Conservation (phyloP, 2,329 filamentous ascomycete species). For the Diaporthe eres region DNA sequence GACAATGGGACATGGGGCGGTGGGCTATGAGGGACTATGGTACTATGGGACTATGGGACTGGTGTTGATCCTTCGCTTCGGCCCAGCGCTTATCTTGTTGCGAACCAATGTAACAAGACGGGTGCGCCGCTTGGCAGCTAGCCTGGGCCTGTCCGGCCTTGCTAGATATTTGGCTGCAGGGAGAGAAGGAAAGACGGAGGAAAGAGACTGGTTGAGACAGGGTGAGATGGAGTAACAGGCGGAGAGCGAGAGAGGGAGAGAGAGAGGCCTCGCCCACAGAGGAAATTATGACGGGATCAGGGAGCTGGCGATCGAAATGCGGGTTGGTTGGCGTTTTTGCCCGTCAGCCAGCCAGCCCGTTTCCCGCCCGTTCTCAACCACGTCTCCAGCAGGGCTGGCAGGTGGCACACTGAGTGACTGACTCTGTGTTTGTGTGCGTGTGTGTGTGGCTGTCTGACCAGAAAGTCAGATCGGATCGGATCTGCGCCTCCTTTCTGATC, state of each 20-base stretch:
- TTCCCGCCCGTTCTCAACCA: not conserved
- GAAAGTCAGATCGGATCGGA: constrained; percentile 4
- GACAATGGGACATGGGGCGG: constrained; percentile 10
- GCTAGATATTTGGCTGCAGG: not conserved
- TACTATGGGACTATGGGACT: constrained; percentile 1
- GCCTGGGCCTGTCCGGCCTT: not conserved
- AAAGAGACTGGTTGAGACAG: not conserved
- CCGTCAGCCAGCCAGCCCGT: not conserved
- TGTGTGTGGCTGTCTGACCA: not conserved
- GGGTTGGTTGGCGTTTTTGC: constrained; percentile 5
- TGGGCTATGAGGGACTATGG: not conserved
- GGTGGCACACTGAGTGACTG: not conserved
- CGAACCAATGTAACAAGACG: constrained; percentile 5
- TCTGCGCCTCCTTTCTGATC: constrained; percentile 14
- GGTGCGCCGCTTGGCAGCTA: constrained; percentile 13
- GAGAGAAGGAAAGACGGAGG: not conserved
- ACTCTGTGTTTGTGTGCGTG: not conserved
- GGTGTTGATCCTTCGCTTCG: constrained; percentile 30
- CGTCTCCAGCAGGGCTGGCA: not conserved
- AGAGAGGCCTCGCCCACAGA: not conserved
- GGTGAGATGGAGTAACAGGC: not conserved
- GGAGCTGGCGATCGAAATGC: constrained; percentile 21
- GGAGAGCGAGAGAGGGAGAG: not conserved
- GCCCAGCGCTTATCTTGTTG: constrained; percentile 29
- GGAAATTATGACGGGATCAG: constrained; percentile 29